Base-by-base conservation (phyloP, 2,329 filamentous ascomycete genomes). In the Colletotrichum sp. region DNA sequence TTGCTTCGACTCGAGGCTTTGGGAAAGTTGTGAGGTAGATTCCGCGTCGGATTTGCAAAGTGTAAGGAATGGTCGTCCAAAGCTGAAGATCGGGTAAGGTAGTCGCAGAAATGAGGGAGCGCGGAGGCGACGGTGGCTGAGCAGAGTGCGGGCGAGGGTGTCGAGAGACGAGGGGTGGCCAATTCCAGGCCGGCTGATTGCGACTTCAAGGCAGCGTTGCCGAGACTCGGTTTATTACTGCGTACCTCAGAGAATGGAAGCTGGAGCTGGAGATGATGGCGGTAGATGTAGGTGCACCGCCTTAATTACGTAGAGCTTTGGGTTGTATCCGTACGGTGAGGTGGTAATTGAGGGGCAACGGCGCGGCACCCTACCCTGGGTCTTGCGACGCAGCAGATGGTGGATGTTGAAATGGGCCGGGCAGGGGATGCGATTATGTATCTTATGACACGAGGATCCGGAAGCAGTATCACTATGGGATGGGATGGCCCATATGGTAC, bases 301-400 rank as follows among this genome's bases (percentile, higher is more conserved):
- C 39, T 68, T 68, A 75, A 59, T 68, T 60, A 71, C 26, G 44
- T 57, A 71, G 68, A 66, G 69, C 62, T 67, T 68, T 68, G 63
- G 57, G 39, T 64, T 64, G 64, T 36, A 18, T 39, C 36, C 36
- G 36, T 39, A 73, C 55, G 73, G 63, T 69, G 72, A 55, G 24
- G 24, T 18, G 36, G 32, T 36, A 73, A 63, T 64, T 64, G 73
- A 68, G 73, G 63, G 73, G 73, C 63, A 48, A 28, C 16, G 36
- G 60, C n/a, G 24, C 44, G 44, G 44, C 44, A 64, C 36, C 36
- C 36, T 39, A 34, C 60, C 71, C n/a, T 48, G 39, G 39, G 18
- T 73, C 39, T 44, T n/a, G 36, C 36, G 65, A 73, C 15, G 39
- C 65, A 57, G 62, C 55, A 59, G 55, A 26, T 18, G 55, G 59